phyloP scores from a whole-genome alignment of 2,329 filamentous ascomycete species.

The Aspergillus sp. region DNA sequence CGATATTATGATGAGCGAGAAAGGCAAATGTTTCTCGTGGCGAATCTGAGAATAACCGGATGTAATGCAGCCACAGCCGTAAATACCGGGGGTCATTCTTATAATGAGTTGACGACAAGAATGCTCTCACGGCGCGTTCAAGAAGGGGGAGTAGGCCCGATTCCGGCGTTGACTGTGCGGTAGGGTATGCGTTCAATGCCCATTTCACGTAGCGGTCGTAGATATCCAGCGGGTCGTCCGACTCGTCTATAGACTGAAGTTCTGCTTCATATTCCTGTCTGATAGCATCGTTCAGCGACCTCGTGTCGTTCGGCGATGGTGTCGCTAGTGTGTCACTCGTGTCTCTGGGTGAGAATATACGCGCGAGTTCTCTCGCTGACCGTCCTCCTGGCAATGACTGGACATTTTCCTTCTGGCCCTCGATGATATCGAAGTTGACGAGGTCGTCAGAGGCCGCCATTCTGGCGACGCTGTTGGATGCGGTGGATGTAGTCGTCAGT shows the following conservation, averaged over 20 bases:
- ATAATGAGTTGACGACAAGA: slow-evolving; percentile 78
- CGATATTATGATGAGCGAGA: slow-evolving; percentile 77
- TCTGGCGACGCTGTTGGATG: slow-evolving; percentile 31
- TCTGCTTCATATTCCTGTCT: slow-evolving; percentile 82
- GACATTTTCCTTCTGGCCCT: slow-evolving; percentile 96
- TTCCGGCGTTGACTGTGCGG: slow-evolving; percentile 80
- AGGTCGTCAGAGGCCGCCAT: slow-evolving; percentile 38
- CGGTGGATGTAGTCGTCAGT: slow-evolving; percentile 38
- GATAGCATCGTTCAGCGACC: slow-evolving; percentile 69
- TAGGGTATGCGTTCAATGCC: slow-evolving; percentile 91
- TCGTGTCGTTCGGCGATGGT: slow-evolving; percentile 62
- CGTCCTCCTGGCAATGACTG: slow-evolving; percentile 81
- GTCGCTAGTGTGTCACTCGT: slow-evolving; percentile 47
- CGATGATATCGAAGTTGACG: slow-evolving; percentile 77
- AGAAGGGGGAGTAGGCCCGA: slow-evolving; percentile 84
- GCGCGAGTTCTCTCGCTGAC: slow-evolving; percentile 79
- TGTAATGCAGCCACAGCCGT: slow-evolving; percentile 89
- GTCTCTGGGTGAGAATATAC: slow-evolving; percentile 52
- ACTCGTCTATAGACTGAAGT: slow-evolving; percentile 67
- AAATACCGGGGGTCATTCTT: slow-evolving; percentile 92
- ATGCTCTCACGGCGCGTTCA: slow-evolving; percentile 85
- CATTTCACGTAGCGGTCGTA: slow-evolving; percentile 96
- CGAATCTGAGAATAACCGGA: slow-evolving; percentile 84
- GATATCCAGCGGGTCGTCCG: slow-evolving; percentile 88
- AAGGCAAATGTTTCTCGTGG: slow-evolving; percentile 90